Evolutionary conservation across 2,329 filamentous ascomycete species (phyloP), one percentile per base, ranked within the genome.

Genomic region (Pseudogymnoascus sp.): DNA sequence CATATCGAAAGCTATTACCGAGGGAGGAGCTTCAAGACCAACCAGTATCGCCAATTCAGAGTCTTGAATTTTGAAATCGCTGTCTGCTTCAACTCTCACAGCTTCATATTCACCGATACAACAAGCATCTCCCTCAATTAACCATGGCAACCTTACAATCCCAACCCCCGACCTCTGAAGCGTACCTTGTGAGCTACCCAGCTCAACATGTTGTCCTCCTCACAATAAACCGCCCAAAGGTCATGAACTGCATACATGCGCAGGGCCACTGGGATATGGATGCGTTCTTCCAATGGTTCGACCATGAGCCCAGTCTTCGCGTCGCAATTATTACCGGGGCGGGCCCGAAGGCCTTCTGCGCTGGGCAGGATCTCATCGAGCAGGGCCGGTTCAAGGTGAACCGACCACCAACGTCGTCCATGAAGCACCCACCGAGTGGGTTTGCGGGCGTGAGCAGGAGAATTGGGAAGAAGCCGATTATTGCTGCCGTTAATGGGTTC

Each of bases 401-500:
- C 53, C 66, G 63, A 59, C 25, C 49, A 16, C 62, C 65, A 25
- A 31, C 49, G 25, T 62, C 76, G 0, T 70, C 77, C 1, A 76
- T 8, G 6, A 62, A 65, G 14, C 70, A 73, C 63, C 70, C 71
- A 7, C 60, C 69, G 1, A 62, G 62, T 2, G 88, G 88, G 1
- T 88, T 90, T 65, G 86, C 83, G 40, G 88, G 84, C 0, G 76
- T 91, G 34, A 86, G 84, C 65, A 86, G 89, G 67, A 80, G 89
- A 28, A 72, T 75, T 11, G 88, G 88, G 56, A 85, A 84, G 74
- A 93, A 93, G 71, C 90, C 90, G 5, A 80, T 93, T 65, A 82
- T 93, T 42, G 88, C 87, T 0, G 90, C 89, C 1, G 87, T 93
- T n/a, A 90, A 92, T 71, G 90, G 90, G 2, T 78, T 88, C 38